Evolutionary conservation across 2,329 filamentous ascomycete species (phyloP), one percentile per base, ranked within the genome.

Genomic region (Eurotiales sp.): DNA sequence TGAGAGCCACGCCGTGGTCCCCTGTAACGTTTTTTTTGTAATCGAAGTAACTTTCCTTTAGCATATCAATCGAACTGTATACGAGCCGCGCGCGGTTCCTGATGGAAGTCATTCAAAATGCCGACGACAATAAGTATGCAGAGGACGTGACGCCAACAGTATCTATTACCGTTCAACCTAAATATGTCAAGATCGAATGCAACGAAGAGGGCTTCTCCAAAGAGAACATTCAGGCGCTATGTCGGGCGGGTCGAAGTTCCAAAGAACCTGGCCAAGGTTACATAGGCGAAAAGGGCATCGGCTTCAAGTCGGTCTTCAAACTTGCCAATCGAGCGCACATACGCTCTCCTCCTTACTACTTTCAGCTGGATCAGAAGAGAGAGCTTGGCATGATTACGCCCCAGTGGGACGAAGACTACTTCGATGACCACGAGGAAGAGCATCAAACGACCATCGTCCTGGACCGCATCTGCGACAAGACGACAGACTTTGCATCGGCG

Each of bases 221-320:
- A 50, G 37, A 50, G 39, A 50, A 50, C 46, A 41, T 50, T 42
- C 36, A 41, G 32, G 30, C 49, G 15, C 41, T 51, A 30, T 51
- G 49, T 34, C 41, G 36, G 11, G 23, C 42, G 12, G 49, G 49
- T 10, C 30, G 42, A 34, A 51, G 49, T 41, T 51, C 49, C 21
- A 51, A 51, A 46, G 46, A 27, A 32, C 41, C 41, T 46, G 49
- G 41, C 49, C 49, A 56, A 23, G 48, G 55, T 21, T 58, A 57
- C 46, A 60, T 57, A 19, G 61, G 63, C 10, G 63, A 64, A 37
- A 65, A 64, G 39, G 62, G 61, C 8, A 59, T 65, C 50, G 62
- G 63, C 19, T 65, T 65, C 56, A 65, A 65, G 52, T 62, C 63
- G 8, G 59, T 65, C 21, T 65, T 65, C 52, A 60, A 58, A 25